These are phyloP conservation scores for Crepidotus variabilis DNA, from an alignment of 768 basidiomycete genomes.

Conservation along the genomic window DNA sequence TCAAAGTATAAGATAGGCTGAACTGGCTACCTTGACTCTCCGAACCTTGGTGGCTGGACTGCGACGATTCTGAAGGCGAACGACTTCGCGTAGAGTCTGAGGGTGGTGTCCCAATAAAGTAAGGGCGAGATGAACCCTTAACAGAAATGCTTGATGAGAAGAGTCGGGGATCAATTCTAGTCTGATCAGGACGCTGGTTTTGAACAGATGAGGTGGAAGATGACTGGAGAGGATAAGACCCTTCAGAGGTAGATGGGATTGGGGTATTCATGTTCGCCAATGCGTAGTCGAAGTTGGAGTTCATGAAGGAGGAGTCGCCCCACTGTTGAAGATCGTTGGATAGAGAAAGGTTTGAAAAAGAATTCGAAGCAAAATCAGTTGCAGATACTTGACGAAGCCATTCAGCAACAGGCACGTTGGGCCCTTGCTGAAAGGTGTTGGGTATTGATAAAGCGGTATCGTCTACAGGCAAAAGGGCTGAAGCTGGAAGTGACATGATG, in stretches of 20 bases:
- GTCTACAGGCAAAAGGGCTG: slow-evolving; percentile 26
- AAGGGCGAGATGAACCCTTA: slow-evolving; percentile 3
- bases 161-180: slow-evolving; percentile 12
- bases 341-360: slow-evolving; percentile 5
- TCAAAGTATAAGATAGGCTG: slow-evolving; percentile 17
- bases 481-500: slow-evolving; percentile 45
- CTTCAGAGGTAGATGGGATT: not conserved
- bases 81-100: slow-evolving; percentile 20
- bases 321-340: slow-evolving; percentile 11
- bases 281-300: slow-evolving; percentile 8
- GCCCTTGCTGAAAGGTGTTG: slow-evolving; percentile 22
- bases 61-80: slow-evolving; percentile 27
- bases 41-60: slow-evolving; percentile 26
- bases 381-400: slow-evolving; percentile 55
- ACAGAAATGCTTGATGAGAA: slow-evolving; percentile 7
- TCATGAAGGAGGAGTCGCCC: slow-evolving; percentile 3
- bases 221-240: not conserved
- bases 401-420: slow-evolving; percentile 51
- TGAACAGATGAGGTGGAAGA: slow-evolving; percentile 9
- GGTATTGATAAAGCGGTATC: slow-evolving; percentile 38
- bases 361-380: slow-evolving; percentile 7
- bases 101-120: slow-evolving; percentile 5
- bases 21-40: slow-evolving; percentile 12
- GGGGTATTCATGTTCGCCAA: slow-evolving; percentile 2
- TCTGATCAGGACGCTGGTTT: slow-evolving; percentile 2